Base-by-base conservation (phyloP, 2,329 filamentous ascomycete species). In the Cladophialophora yegresii region DNA sequence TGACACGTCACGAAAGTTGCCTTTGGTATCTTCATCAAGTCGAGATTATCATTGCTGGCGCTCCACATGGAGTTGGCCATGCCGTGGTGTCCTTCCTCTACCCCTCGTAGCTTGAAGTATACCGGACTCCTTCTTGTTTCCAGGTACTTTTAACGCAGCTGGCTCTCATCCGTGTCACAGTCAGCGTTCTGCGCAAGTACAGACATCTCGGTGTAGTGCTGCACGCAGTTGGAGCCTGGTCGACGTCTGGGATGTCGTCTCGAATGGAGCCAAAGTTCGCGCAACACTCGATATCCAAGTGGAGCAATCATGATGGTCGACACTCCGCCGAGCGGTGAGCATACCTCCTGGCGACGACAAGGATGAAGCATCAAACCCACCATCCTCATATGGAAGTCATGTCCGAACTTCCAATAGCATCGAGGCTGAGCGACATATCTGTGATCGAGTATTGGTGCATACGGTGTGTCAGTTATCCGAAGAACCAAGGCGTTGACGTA, bases 371-470 rank as follows among this genome's bases (percentile, higher is more conserved):
- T 36, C 51, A 26, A 55, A 62, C 13, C 51, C 26, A 50, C 51
- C 26, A 43, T 57, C 59, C 51, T 57, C 32, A 47, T 56, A 7
- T 28, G 59, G 59, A 51, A 62, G 32, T 50, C 50, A 61, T 47
- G 49, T 47, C 58, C 58, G 58, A 54, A 23, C 36, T 45, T 54
- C 50, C 50, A 54, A 61, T 61, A 54, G 32, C 50, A 45, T 33
- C 33, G 16, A 32, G 23, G 23, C 33, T 9, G 7, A 50, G 40
- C 54, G 26, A n/a, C 43, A 53, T 23, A n/a, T 53, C 43, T 66
- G 63, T 50, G 62, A 57, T 60, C 62, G 63, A 62, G 60, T 53
- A 60, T 60, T 66, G 63, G 33, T 45, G 32, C 56, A 40, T n/a
- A 45, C 26, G 50, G 40, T 28, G 43, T 55, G 55, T 51, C 63